A percentile compares a stretch with the other conserved stretches of the same genome.
phyloP scores from a whole-genome alignment of 2,329 filamentous ascomycete species.

The Penicillium italicum region DNA sequence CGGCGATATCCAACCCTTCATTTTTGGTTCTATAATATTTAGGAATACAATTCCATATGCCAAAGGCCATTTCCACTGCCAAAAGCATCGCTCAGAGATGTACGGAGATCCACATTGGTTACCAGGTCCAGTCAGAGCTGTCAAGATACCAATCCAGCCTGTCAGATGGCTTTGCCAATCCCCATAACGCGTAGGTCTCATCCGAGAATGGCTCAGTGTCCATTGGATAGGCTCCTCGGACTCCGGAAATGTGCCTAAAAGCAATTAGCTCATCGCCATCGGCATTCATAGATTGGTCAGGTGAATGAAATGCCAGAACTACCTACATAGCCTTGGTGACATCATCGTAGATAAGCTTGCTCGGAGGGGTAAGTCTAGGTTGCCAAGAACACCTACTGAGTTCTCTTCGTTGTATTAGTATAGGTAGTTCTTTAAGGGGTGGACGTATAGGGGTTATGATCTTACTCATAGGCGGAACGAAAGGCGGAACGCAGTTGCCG shows the following conservation, averaged over 20 bases:
- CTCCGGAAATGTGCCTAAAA: constrained; percentile 1
- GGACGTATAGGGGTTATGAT: not conserved
- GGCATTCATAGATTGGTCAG: not conserved
- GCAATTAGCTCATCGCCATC: not conserved
- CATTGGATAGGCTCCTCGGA: not conserved
- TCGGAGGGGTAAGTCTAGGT: not conserved
- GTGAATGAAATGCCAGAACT: not conserved
- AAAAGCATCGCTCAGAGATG: not conserved
- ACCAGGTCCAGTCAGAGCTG: constrained; percentile 1
- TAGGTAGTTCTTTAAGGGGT: not conserved
- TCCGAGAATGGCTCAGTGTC: constrained; percentile 1
- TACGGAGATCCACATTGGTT: not conserved
- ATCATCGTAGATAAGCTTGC: not conserved
- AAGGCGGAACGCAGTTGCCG: not conserved
- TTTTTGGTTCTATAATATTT: no score
- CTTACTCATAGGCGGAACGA: not conserved
- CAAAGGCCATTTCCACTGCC: not conserved
- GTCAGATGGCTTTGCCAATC: constrained; percentile 1
- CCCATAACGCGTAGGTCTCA: not conserved
- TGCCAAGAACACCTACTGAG: not conserved
- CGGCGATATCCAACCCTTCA: no score
- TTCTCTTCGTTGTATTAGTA: constrained; percentile 1
- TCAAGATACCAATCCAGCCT: not conserved
- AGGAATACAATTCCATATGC: not conserved
- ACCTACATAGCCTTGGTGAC: constrained; percentile 1